Evolutionary conservation across 2,329 filamentous ascomycete genomes (phyloP).

Genomic region (Calonectria hawksworthii): DNA sequence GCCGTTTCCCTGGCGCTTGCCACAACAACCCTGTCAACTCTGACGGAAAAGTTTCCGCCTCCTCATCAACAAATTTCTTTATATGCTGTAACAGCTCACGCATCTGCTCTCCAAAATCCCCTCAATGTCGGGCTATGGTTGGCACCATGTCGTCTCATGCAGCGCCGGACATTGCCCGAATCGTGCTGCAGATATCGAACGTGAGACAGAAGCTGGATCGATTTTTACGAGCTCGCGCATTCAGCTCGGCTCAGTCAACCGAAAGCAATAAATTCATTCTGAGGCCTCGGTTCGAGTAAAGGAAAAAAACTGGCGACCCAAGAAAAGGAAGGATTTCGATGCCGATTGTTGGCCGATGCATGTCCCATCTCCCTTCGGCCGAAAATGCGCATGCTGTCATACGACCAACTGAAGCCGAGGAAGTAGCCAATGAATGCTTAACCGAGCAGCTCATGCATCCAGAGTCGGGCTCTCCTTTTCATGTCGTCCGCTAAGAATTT

Average conservation of each 20-base stretch:
- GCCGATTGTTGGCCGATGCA: neutral
- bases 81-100: neutral
- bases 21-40: neutral
- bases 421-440: neutral
- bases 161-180: slow-evolving; percentile 2
- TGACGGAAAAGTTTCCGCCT: neutral
- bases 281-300: neutral
- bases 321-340: neutral
- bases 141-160: neutral
- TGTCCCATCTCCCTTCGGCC: slow-evolving; percentile 3
- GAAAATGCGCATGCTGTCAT: neutral
- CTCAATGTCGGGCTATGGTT: neutral
- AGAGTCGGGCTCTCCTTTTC: neutral
- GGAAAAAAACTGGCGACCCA: neutral
- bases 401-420: slow-evolving; percentile 9
- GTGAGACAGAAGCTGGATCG: neutral
- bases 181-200: neutral
- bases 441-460: neutral
- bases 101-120: neutral
- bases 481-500: neutral
- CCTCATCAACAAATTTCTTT: neutral
- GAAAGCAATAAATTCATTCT: neutral
- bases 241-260: neutral
- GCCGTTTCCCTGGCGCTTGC: neutral
- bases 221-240: neutral